These are phyloP conservation scores for Colletotrichum navitas DNA, from an alignment of 2,329 filamentous ascomycete genomes.

Conservation along the genomic window DNA sequence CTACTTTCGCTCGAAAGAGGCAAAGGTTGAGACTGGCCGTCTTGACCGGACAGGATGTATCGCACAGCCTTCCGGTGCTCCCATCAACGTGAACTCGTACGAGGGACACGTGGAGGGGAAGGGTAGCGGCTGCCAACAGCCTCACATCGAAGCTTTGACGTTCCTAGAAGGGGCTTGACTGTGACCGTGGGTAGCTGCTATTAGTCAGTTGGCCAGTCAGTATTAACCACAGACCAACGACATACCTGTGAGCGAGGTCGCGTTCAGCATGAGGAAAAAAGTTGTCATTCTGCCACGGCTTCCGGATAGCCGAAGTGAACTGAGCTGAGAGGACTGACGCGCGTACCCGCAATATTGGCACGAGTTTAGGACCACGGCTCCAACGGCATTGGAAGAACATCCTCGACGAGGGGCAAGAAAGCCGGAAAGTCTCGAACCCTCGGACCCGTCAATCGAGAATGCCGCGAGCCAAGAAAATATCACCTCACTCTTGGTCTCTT, in stretches of 20 bases:
- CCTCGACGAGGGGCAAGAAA: not conserved
- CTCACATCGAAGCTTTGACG: not conserved
- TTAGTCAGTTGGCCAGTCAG: not conserved
- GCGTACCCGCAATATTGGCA: not conserved
- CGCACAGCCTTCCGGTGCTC: not conserved
- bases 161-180: not conserved
- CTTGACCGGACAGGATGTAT: not conserved
- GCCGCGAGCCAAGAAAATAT: not conserved
- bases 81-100: not conserved
- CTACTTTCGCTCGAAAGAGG: slow-evolving; percentile 20
- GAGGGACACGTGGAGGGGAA: not conserved
- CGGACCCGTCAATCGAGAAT: not conserved
- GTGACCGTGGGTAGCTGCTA: not conserved
- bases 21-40: slow-evolving; percentile 31
- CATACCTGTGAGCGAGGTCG: not conserved
- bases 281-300: slow-evolving; percentile 5
- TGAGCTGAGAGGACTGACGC: too few relatives aligned
- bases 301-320: not conserved
- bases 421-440: not conserved
- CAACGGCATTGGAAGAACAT: not conserved
- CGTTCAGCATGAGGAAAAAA: not conserved
- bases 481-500: too few relatives aligned
- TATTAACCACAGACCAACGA: not conserved
- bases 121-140: not conserved
- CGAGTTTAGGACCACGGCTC: not conserved